Percentiles rank a stretch among this genome's conserved stretches.
These are phyloP conservation scores for Thelonectria rubi DNA, from an alignment of 2,329 filamentous ascomycete species.

Conservation along the genomic window DNA sequence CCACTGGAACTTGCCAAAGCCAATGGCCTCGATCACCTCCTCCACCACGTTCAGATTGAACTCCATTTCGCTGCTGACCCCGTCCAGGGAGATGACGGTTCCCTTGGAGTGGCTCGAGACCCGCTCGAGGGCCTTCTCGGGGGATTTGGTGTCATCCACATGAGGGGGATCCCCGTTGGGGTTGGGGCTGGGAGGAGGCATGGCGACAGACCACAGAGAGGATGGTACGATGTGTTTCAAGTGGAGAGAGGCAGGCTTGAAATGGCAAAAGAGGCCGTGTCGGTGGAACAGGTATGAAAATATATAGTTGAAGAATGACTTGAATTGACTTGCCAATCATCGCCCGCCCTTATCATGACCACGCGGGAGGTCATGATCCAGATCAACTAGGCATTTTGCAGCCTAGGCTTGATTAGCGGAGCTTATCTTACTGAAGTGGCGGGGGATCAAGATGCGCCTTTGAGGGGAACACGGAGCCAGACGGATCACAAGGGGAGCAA, in stretches of 20 bases:
- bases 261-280: neutral
- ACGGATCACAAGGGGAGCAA: conserved; percentile 1
- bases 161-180: neutral
- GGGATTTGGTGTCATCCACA: neutral
- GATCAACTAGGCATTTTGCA: neutral
- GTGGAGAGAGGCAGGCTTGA: neutral
- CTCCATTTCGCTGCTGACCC: neutral
- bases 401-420: neutral
- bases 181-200: neutral
- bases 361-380: neutral
- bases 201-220: neutral
- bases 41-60: conserved; percentile 26
- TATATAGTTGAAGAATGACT: conserved; percentile 2
- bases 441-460: neutral
- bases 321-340: neutral
- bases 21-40: conserved; percentile 31
- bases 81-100: conserved; percentile 13
- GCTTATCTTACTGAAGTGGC: neutral
- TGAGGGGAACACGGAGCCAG: neutral
- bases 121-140: conserved; percentile 7
- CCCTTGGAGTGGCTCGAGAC: conserved; percentile 16
- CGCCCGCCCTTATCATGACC: neutral
- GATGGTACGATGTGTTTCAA: too few relatives aligned
- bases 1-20: conserved; percentile 34
- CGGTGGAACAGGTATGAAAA: neutral